phyloP scores from a whole-genome alignment of 345 rosid species.

The Citrus unshiu region DNA sequence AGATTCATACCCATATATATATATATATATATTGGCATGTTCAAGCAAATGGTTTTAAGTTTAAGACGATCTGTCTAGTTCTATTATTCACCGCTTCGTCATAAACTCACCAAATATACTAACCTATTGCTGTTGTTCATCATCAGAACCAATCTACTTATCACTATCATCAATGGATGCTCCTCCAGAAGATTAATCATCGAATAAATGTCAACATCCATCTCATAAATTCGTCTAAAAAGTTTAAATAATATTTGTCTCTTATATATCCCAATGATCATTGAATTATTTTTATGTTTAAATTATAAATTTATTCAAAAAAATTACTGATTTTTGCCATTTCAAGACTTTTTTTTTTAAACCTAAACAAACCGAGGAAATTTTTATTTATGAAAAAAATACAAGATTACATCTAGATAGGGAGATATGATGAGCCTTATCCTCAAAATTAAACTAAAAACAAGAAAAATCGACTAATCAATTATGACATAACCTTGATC shows the following conservation, averaged over 20 bases:
- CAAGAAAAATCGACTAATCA: too few species aligned
- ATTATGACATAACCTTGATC: too few species aligned
- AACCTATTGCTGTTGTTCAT: slow-evolving; percentile 16
- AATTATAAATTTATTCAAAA: neutral
- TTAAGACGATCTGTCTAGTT: slow-evolving; percentile 17
- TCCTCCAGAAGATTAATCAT: slow-evolving; percentile 68
- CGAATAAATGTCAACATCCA: slow-evolving; percentile 85
- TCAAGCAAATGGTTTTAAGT: slow-evolving; percentile 29
- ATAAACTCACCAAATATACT: slow-evolving; percentile 20
- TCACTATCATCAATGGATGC: slow-evolving; percentile 60
- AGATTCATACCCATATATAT: neutral
- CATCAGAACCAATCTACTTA: neutral
- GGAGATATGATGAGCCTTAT: too few species aligned
- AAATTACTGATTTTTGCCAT: slow-evolving; percentile 50
- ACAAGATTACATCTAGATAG: too few species aligned
- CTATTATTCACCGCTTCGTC: slow-evolving; percentile 12
- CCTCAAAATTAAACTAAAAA: too few species aligned
- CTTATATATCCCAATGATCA: neutral
- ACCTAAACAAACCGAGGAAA: too few species aligned
- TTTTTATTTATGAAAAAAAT: too few species aligned
- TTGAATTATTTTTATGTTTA: neutral
- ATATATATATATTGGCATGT: too few species aligned
- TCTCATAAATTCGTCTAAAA: slow-evolving; percentile 71
- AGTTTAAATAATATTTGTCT: slow-evolving; percentile 29
- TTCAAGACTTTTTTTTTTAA: too few species aligned